Conservation (phyloP, 2,329 filamentous ascomycete genomes). For the Graphilbum sp. region DNA sequence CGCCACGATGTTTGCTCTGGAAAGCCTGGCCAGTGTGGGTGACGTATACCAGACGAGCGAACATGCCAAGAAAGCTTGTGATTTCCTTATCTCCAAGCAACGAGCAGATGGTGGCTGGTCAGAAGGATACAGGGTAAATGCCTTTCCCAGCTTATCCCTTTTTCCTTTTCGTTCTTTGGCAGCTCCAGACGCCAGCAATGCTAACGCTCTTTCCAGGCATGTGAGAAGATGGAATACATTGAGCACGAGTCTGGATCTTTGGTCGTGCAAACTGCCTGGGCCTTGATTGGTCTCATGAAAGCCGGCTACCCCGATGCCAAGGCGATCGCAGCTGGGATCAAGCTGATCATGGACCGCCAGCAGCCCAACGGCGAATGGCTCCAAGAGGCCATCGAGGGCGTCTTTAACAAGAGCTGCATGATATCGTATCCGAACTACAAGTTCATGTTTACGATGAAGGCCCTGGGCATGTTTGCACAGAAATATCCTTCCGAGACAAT, state of each 20-base stretch:
- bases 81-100: conserved; percentile 75
- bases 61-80: conserved; percentile 57
- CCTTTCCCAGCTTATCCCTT: background rate
- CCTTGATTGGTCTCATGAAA: conserved; percentile 64
- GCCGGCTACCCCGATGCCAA: conserved; percentile 63
- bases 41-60: conserved; percentile 65
- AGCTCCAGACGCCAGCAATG: background rate
- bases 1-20: conserved; percentile 88
- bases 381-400: conserved; percentile 90
- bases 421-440: conserved; percentile 99
- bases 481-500: conserved; percentile 52
- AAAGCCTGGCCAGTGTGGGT: conserved; percentile 65
- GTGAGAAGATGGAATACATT: conserved; percentile 58
- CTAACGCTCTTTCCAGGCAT: conserved; percentile 39
- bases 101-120: conserved; percentile 89
- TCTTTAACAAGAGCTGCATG: conserved; percentile 99
- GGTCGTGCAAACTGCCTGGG: conserved; percentile 92
- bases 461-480: conserved; percentile 72
- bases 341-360: conserved; percentile 72
- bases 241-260: conserved; percentile 64
- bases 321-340: conserved; percentile 57
- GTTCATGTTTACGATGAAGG: conserved; percentile 88
- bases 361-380: conserved; percentile 83
- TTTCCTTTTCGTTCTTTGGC: background rate
- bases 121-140: conserved; percentile 61